phyloP scores from a whole-genome alignment of 192 early-diverging fungal genomes.

The Coemansia sp. region DNA sequence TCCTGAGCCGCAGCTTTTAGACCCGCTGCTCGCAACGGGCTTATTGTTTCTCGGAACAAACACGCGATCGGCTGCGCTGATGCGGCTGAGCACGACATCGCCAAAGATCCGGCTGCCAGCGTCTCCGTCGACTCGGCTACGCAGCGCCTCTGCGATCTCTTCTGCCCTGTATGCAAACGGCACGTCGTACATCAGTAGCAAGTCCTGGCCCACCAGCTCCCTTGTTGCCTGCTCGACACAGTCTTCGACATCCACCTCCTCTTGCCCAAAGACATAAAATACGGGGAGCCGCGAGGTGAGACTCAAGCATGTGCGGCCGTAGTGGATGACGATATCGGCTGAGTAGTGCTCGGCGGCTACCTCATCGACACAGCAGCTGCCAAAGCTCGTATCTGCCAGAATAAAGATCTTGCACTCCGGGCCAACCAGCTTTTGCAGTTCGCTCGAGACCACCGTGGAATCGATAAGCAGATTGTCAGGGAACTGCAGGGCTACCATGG shows the following conservation, averaged over 20 bases:
- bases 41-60: neutral
- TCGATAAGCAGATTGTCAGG: constrained; percentile 81
- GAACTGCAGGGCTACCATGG: constrained; percentile 82
- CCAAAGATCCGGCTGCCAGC: neutral
- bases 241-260: constrained; percentile 61
- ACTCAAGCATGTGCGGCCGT: constrained; percentile 87
- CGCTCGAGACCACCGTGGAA: constrained; percentile 59
- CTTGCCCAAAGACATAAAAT: constrained; percentile 80
- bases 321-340: constrained; percentile 91
- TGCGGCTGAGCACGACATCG: constrained; percentile 4
- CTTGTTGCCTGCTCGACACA: constrained; percentile 51
- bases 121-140: neutral
- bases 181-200: constrained; percentile 77
- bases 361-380: constrained; percentile 97
- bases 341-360: constrained; percentile 88
- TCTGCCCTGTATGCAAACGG: constrained; percentile 60
- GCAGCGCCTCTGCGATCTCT: constrained; percentile 14
- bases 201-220: constrained; percentile 33
- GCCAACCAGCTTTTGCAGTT: constrained; percentile 52
- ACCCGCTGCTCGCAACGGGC: neutral
- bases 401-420: constrained; percentile 58
- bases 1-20: neutral
- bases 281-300: constrained; percentile 80
- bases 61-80: constrained; percentile 5
- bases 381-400: constrained; percentile 94